Conservation (phyloP, 108 stramenopile genomes). For the Pseudonitzschia multiseries region DNA sequence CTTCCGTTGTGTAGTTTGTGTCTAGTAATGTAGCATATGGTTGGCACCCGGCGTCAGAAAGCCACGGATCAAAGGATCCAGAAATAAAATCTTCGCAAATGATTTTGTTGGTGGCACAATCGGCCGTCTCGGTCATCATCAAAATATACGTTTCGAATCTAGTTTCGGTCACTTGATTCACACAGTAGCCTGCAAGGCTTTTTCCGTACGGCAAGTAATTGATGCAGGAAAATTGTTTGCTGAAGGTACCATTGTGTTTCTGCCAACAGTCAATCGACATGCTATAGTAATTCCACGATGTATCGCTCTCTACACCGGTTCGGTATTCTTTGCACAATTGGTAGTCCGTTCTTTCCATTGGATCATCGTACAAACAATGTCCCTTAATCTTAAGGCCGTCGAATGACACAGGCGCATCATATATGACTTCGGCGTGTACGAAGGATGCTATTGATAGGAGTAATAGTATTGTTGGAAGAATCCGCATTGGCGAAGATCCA, state of each 20-base stretch:
- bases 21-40: background rate
- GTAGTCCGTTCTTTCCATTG: background rate
- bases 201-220: background rate
- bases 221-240: background rate
- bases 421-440: too few relatives aligned
- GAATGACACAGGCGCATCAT: background rate
- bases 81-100: background rate
- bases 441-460: too few relatives aligned
- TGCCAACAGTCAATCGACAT: background rate
- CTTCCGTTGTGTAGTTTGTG: background rate
- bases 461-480: too few relatives aligned
- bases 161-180: background rate
- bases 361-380: background rate
- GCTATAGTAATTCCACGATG: background rate
- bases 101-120: background rate
- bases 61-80: constrained; percentile 1
- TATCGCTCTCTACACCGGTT: background rate
- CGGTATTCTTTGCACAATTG: background rate
- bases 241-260: background rate
- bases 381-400: background rate
- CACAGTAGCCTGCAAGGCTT: background rate
- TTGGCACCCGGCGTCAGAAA: background rate
- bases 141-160: background rate
- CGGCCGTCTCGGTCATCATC: background rate
- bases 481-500: too few relatives aligned